Base-by-base conservation (phyloP, 306 rosid species). In the Malus asiatica region DNA sequence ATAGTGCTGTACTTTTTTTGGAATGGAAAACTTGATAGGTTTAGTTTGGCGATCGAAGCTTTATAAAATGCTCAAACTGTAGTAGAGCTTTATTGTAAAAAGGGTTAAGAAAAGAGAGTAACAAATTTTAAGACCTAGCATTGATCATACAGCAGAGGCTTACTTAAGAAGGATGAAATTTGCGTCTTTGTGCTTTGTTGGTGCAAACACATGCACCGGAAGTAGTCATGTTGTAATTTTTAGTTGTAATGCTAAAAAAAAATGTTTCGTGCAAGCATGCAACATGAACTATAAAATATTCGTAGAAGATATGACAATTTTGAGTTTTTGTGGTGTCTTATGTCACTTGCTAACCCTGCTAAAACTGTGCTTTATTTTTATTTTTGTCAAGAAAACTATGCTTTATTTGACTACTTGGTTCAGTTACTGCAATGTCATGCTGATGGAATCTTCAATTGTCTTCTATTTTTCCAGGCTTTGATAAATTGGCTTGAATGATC, bases 401-500 rank as follows among this genome's bases (percentile, higher is more conserved):
- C 23, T 55, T 8, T 13, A 53, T 44, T 61, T 48, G 55, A n/a
- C 20, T 9, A 16, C 29, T 23, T 70, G 32, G 20, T 38, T 61
- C 46, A 51, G 40, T 60, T 30, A 75, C 44, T 35, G 15, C 11
- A 20, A 2, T 12, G 29, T 62, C 58, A 20, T 18, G 27, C 33
- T 48, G 27, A 35, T 69, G 45, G 32, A 42, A 59, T 18, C 60
- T 72, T 60, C 10, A 44, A 44, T 32, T 33, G 44, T 74, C 32
- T 63, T 68, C 51, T 70, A 40, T 59, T 20, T 55, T 45, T 52
- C 2, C 84, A 96, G 99, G 87, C 80, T 79, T 73, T 76, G 73
- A 70, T 77, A 82, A 78, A 66, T 82, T 88, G 83, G 88, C 69
- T 92, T 89, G 98, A 83, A 90, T 96, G 98, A 87, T 71, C 78